phyloP scores from a whole-genome alignment of 1,284 basidiomycete genomes.

The Malassezia sp. region DNA sequence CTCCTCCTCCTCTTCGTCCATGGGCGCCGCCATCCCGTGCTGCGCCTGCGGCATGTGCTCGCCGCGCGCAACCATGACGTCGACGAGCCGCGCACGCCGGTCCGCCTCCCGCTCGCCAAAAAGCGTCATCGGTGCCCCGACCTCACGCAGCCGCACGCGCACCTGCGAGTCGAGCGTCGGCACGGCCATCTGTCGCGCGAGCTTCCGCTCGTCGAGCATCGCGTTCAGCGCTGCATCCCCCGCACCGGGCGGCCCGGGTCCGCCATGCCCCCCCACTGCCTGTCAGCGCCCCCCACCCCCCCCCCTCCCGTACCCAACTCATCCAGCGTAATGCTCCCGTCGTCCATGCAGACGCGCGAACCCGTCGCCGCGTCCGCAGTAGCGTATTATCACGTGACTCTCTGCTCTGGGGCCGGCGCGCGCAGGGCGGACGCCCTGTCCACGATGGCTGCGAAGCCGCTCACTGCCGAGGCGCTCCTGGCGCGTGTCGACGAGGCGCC shows the following conservation, averaged over 20 bases:
- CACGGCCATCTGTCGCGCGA: constrained; percentile 81
- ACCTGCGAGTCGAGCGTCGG: constrained; percentile 93
- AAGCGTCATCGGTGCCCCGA: constrained; percentile 88
- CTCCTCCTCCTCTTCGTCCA: constrained; percentile 50
- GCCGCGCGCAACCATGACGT: constrained; percentile 76
- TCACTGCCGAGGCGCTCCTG: constrained; percentile 31
- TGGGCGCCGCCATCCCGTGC: too few relatives aligned
- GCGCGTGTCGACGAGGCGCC: constrained; percentile 25
- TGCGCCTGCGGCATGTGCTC: constrained; percentile 54
- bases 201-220: constrained; percentile 53
- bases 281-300: too few relatives aligned
- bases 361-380: too few relatives aligned
- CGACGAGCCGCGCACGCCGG: constrained; percentile 79
- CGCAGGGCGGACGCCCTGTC: not conserved
- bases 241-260: constrained; percentile 4
- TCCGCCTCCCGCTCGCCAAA: constrained; percentile 73
- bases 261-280: not conserved
- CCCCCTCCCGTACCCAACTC: constrained; percentile 13
- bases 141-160: constrained; percentile 71
- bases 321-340: constrained; percentile 9
- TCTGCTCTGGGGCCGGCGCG: too few relatives aligned
- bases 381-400: not conserved
- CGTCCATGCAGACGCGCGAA: constrained; percentile 4
- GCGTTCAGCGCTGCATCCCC: constrained; percentile 27
- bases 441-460: constrained; percentile 6